Percentiles rank a stretch among this genome's conserved stretches.
Conservation (phyloP, 2,329 filamentous ascomycete species). For the Diplodia seriata region DNA sequence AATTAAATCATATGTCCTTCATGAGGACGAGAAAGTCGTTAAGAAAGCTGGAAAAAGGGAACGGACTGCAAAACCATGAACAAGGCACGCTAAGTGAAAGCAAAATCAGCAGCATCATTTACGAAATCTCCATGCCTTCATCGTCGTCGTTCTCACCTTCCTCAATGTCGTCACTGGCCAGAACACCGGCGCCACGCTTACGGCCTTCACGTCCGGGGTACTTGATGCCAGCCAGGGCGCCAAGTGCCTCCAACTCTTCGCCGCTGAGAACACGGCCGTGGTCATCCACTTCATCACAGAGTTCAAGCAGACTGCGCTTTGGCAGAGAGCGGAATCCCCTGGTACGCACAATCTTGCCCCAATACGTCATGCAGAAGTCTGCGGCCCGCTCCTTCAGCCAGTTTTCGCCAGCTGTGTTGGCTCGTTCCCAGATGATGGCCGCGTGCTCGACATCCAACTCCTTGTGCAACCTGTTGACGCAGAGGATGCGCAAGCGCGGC, state of each 20-base stretch:
- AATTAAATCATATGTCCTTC: constrained; percentile 19
- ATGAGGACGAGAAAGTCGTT: constrained; percentile 19
- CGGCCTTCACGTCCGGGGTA: constrained; percentile 45
- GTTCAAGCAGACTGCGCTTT: constrained; percentile 80
- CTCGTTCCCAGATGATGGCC: constrained; percentile 95
- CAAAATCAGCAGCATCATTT: constrained; percentile 38
- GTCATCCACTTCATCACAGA: constrained; percentile 91
- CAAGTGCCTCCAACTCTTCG: constrained; percentile 75
- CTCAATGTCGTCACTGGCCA: constrained; percentile 51
- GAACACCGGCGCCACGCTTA: constrained; percentile 52
- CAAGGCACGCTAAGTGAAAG: not conserved
- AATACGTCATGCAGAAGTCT: constrained; percentile 87
- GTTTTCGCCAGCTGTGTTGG: constrained; percentile 86
- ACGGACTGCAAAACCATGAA: not conserved
- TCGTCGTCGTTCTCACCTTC: constrained; percentile 53
- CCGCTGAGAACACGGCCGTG: constrained; percentile 91
- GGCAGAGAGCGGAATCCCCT: constrained; percentile 83
- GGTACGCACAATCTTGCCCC: constrained; percentile 92
- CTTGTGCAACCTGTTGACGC: constrained; percentile 85
- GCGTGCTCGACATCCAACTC: constrained; percentile 95
- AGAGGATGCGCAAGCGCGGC: constrained; percentile 86
- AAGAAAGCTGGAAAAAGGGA: not conserved
- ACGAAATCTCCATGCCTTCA: constrained; percentile 50
- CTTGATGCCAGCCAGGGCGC: constrained; percentile 59
- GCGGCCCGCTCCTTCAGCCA: constrained; percentile 92